Percentiles rank a stretch among this genome's conserved stretches.
These are phyloP conservation scores for Quercus bicolor DNA, from an alignment of 306 rosid species.

Conservation along the genomic window DNA sequence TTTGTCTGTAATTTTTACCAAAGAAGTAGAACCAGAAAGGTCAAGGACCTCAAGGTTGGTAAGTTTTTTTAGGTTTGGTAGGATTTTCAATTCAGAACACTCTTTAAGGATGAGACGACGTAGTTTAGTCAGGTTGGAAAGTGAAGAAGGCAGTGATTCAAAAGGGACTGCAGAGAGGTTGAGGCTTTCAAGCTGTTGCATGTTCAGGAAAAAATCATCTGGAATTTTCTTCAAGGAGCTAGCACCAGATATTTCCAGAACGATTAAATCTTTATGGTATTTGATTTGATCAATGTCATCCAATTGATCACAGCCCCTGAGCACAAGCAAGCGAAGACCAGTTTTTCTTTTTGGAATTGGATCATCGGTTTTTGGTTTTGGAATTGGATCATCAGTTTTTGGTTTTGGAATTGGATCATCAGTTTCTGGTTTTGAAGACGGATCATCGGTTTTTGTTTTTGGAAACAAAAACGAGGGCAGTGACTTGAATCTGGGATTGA, in stretches of 20 bases:
- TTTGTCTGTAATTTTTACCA: slow-evolving; percentile 9
- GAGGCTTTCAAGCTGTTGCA: slow-evolving; percentile 23
- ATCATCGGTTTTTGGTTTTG: too few relatives aligned
- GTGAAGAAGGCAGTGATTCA: slow-evolving; percentile 22
- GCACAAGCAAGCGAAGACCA: slow-evolving; percentile 32
- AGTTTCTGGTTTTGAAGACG: too few relatives aligned
- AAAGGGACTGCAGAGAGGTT: slow-evolving; percentile 25
- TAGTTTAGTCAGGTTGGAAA: slow-evolving; percentile 10
- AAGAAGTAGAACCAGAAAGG: slow-evolving; percentile 30
- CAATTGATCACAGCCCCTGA: slow-evolving; percentile 29
- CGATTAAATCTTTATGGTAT: not conserved
- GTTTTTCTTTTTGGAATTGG: too few relatives aligned
- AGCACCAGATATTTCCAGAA: slow-evolving; percentile 38
- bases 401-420: too few relatives aligned
- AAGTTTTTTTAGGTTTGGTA: not conserved
- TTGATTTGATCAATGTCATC: not conserved
- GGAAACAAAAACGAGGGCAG: not conserved
- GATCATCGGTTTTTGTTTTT: too few relatives aligned
- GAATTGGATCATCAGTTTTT: too few relatives aligned
- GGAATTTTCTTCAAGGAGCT: slow-evolving; percentile 4
- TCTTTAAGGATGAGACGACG: slow-evolving; percentile 28
- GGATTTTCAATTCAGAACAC: not conserved
- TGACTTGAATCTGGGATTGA: slow-evolving; percentile 20
- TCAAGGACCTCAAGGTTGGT: slow-evolving; percentile 28
- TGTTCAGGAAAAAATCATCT: not conserved